Percentiles rank a stretch among this genome's conserved stretches.
Evolutionary conservation across 108 stramenopile genomes (phyloP).

Genomic region (Mayamaea pseudoterrestris): DNA sequence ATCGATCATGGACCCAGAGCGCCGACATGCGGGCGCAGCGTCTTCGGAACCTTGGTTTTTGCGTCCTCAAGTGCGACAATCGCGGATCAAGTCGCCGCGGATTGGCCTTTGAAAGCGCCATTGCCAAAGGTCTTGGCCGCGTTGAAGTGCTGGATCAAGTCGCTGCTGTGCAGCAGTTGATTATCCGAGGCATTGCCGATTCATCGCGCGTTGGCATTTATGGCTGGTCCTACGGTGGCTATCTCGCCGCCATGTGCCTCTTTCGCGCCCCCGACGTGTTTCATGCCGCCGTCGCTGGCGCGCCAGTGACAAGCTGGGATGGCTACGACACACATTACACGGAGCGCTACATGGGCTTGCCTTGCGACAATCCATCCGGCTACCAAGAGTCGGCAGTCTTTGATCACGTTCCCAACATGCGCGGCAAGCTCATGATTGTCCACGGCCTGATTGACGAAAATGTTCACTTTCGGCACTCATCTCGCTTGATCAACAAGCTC

Average conservation of each 20-base stretch:
- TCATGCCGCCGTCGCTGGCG: slow-evolving; percentile 79
- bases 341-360: slow-evolving; percentile 89
- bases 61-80: slow-evolving; percentile 93
- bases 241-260: slow-evolving; percentile 83
- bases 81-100: slow-evolving; percentile 85
- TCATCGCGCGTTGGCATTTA: slow-evolving; percentile 75
- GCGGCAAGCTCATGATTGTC: slow-evolving; percentile 75
- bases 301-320: slow-evolving; percentile 92
- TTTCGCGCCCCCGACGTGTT: slow-evolving; percentile 78
- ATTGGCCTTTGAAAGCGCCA: slow-evolving; percentile 71
- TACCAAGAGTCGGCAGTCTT: slow-evolving; percentile 65
- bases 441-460: slow-evolving; percentile 96
- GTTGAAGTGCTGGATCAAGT: slow-evolving; percentile 90
- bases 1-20: slow-evolving; percentile 58
- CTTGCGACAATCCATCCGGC: slow-evolving; percentile 57
- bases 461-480: slow-evolving; percentile 91
- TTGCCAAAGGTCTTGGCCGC: slow-evolving; percentile 58
- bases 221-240: slow-evolving; percentile 96
- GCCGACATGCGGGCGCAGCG: slow-evolving; percentile 84
- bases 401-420: slow-evolving; percentile 65
- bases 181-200: slow-evolving; percentile 60
- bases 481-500: slow-evolving; percentile 79
- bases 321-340: slow-evolving; percentile 96
- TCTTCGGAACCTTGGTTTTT: slow-evolving; percentile 66
- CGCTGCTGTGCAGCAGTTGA: slow-evolving; percentile 57